Conservation (phyloP, 2,329 filamentous ascomycete species). For the Colletotrichum destructivum region DNA sequence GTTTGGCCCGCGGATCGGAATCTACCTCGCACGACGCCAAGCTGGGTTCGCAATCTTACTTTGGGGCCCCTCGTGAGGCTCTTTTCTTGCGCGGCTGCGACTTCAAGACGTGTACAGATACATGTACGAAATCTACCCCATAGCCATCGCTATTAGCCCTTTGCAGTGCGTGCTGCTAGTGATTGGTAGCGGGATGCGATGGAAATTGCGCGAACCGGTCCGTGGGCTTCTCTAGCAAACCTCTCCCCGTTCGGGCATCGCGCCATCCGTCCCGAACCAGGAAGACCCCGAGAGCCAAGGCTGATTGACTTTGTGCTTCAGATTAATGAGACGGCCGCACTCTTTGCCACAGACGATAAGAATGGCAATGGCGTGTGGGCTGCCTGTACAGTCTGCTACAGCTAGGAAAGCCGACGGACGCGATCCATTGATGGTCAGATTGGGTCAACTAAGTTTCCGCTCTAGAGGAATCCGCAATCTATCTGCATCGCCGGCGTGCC, state of each 20-base stretch:
- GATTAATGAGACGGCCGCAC: slow-evolving; percentile 3
- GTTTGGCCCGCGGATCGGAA: slow-evolving; percentile 33
- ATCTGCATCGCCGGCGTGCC: background rate
- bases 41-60: slow-evolving; percentile 11
- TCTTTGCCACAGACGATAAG: too few species aligned
- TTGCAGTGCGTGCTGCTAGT: slow-evolving; percentile 7
- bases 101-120: too few species aligned
- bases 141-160: background rate
- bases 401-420: slow-evolving; percentile 15
- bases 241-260: background rate
- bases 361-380: too few species aligned
- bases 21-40: slow-evolving; percentile 38
- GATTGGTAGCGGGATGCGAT: background rate
- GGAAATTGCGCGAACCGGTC: background rate
- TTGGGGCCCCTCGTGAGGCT: background rate
- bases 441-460: too few species aligned
- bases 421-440: background rate
- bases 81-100: background rate
- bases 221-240: background rate
- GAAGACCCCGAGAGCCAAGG: background rate
- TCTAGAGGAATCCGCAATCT: background rate
- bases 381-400: too few species aligned
- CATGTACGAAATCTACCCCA: too few species aligned
- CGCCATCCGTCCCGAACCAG: background rate
- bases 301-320: slow-evolving; percentile 17